Evolutionary conservation across 2,329 filamentous ascomycete species (phyloP), one percentile per base, ranked within the genome.

Genomic region (Pyricularia pennisetigena): DNA sequence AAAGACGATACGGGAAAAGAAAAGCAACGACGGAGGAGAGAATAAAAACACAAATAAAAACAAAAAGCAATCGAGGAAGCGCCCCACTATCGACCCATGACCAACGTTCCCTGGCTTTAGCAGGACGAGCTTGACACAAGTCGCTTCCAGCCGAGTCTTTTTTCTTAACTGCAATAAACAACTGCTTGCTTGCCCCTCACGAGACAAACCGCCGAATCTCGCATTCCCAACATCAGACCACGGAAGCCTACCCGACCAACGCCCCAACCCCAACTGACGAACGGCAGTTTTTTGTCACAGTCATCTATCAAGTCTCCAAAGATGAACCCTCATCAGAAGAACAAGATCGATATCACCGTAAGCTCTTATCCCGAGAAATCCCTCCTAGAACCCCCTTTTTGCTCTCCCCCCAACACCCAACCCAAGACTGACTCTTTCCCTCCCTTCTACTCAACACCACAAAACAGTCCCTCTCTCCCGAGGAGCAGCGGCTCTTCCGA

Each of bases 291-390:
- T 20, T 26, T 24, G 23, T 61, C 57, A n/a, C 57, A 12, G 57
- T 16, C n/a, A 61, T 26, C 57, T 28, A 16, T 23, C 20, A 29
- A 30, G 41, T 54, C 59, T 59, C 35, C 79, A 84, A 84, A 74
- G 72, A 96, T 98, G 93, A 97, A 97, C 80, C 94, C 94, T 74
- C 93, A 94, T 79, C 92, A 97, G 85, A 94, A 97, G 86, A 97
- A 97, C 86, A 98, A 99, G 85, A 86, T 98, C 76, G 95, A 99
- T 81, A 86, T 97, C 81, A 94, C 87, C 84, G 95, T 97, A 83
- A 83, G 92, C 10, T 86, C 64, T 61, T 12, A 24, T n/a, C 12
- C 57, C 57, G 10, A 12, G 57, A 14, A 23, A 23, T 26, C 23
- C 5, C 10, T 26, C 57, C 59, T 16, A 28, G 10, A 28, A 26